These are phyloP conservation scores for Nakazawaea pomicola DNA, from an alignment of 805 yeast genomes.

Conservation along the genomic window DNA sequence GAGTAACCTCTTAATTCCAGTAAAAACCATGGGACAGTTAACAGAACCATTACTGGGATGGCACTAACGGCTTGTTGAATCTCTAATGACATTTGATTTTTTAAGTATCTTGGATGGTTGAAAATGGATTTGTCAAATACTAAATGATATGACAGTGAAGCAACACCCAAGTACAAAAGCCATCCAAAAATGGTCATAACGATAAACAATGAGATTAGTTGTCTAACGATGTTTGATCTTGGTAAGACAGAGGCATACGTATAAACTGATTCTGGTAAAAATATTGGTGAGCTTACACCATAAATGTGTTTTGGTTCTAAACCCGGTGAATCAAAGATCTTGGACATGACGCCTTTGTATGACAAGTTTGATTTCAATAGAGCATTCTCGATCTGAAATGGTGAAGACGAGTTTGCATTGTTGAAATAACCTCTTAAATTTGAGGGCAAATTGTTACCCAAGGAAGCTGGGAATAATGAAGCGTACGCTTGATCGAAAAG, in stretches of 20 bases:
- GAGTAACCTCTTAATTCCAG: conserved; percentile 83
- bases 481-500: conserved; percentile 76
- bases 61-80: conserved; percentile 73
- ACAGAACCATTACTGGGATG: conserved; percentile 82
- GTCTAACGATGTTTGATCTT: conserved; percentile 72
- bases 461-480: conserved; percentile 52
- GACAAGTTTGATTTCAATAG: conserved; percentile 1
- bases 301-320: conserved; percentile 22
- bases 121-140: conserved; percentile 86
- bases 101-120: conserved; percentile 93
- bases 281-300: conserved; percentile 42
- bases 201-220: conserved; percentile 57
- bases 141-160: conserved; percentile 68
- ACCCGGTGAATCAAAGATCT: conserved; percentile 10
- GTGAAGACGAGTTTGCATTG: conserved; percentile 15
- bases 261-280: conserved; percentile 50
- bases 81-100: conserved; percentile 87
- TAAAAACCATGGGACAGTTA: conserved; percentile 89
- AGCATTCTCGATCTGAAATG: conserved; percentile 5
- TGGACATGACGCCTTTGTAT: conserved; percentile 12
- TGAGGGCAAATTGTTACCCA: conserved; percentile 31
- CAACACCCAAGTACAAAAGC: conserved; percentile 71
- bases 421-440: conserved; percentile 18
- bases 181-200: conserved; percentile 82
- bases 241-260: conserved; percentile 65